phyloP scores from a whole-genome alignment of 2,329 filamentous ascomycete species.

The Penicillium decumbens region DNA sequence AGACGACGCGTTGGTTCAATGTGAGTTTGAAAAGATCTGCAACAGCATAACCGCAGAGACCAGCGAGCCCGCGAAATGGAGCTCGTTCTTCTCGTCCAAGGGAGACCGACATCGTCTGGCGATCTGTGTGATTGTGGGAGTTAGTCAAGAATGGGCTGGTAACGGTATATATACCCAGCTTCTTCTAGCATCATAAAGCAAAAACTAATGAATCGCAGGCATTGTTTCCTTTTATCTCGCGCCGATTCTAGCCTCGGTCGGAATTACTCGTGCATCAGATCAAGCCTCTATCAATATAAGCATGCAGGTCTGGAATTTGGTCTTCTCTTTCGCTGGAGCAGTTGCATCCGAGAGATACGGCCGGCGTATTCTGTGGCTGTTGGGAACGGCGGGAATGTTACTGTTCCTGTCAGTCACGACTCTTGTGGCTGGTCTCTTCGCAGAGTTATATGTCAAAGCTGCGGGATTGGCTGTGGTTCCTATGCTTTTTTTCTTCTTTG shows the following conservation, averaged over 20 bases:
- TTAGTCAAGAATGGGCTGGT: conserved; percentile 22
- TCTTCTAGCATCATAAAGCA: no score
- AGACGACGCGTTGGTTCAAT: conserved; percentile 22
- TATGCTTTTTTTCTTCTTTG: conserved; percentile 34
- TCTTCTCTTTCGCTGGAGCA: conserved; percentile 19
- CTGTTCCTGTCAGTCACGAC: conserved; percentile 23
- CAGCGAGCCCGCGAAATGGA: conserved; percentile 10
- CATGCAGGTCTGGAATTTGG: conserved; percentile 22
- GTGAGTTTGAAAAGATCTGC: conserved; percentile 22
- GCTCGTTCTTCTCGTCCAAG: conserved; percentile 15
- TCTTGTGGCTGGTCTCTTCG: conserved; percentile 19
- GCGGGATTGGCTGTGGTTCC: conserved; percentile 33
- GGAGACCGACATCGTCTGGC: conserved; percentile 15
- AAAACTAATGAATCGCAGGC: conserved; percentile 9
- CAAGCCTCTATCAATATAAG: conserved; percentile 26
- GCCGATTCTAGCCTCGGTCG: conserved; percentile 35
- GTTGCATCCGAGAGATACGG: conserved; percentile 23
- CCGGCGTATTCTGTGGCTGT: conserved; percentile 21
- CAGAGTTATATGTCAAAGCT: conserved; percentile 18
- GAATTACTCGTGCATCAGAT: conserved; percentile 23
- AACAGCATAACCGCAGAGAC: conserved; percentile 14
- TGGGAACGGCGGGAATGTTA: conserved; percentile 19
- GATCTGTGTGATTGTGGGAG: conserved; percentile 18
- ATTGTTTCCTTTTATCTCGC: conserved; percentile 36
- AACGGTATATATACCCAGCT: conserved; percentile 15